These are phyloP conservation scores for Amanita molliuscula DNA, from an alignment of 768 basidiomycete species.

Conservation along the genomic window DNA sequence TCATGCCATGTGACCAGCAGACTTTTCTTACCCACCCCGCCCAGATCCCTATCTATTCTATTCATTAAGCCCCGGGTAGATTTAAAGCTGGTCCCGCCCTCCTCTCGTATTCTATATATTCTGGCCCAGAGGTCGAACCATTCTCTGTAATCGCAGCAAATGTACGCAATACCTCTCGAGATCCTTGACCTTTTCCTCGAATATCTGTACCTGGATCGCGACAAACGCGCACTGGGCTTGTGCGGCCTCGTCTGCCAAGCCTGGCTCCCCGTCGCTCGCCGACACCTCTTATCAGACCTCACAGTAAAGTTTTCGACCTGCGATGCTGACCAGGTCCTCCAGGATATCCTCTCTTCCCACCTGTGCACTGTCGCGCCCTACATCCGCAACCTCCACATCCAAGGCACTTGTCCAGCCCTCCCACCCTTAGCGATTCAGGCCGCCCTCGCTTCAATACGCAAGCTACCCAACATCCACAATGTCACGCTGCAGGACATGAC, in stretches of 20 bases:
- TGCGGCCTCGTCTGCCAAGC: constrained; percentile 2
- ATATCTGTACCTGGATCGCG: not conserved
- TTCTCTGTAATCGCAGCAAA: too few species aligned
- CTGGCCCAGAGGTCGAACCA: not conserved
- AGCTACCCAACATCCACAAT: not conserved
- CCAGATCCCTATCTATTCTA: not conserved
- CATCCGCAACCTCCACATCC: not conserved
- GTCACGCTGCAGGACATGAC: constrained; percentile 2
- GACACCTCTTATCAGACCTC: not conserved
- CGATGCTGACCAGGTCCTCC: not conserved
- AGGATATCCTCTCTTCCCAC: not conserved
- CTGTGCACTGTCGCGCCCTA: not conserved
- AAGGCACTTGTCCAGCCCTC: constrained; percentile 1
- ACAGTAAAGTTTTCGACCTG: not conserved
- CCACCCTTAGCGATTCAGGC: not conserved
- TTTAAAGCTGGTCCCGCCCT: not conserved
- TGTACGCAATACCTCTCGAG: constrained; percentile 3
- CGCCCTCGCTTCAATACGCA: not conserved
- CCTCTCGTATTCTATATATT: not conserved
- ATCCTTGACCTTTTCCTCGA: constrained; percentile 3
- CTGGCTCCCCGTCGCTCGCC: constrained; percentile 5
- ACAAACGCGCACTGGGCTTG: not conserved
- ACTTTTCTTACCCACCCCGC: not conserved
- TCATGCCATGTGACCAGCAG: too few species aligned
- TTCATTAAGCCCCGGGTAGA: not conserved